A percentile compares a stretch with the other conserved stretches of the same genome.
Evolutionary conservation across 2,329 filamentous ascomycete species (phyloP).

Genomic region (Cryoendolithus antarcticus): DNA sequence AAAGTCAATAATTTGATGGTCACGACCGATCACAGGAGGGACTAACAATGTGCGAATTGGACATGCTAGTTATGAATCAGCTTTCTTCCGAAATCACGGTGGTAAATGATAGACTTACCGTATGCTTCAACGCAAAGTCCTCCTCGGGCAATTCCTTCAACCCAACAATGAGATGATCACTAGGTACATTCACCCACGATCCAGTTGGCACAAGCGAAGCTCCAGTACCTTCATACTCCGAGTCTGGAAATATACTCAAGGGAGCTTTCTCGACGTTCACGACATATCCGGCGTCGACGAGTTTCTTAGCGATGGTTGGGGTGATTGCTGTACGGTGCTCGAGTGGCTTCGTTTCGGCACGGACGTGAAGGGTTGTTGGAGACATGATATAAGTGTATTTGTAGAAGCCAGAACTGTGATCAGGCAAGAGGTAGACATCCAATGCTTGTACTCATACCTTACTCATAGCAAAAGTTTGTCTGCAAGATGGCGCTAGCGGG

Average conservation of each 20-base stretch:
- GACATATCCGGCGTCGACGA: conserved; percentile 29
- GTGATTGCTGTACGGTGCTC: conserved; percentile 27
- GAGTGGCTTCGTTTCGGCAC: conserved; percentile 26
- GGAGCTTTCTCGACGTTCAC: conserved; percentile 29
- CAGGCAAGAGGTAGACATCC: no score
- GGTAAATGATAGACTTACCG: conserved; percentile 17
- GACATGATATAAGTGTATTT: conserved; percentile 12
- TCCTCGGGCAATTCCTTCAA: conserved; percentile 39
- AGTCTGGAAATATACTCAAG: conserved; percentile 28
- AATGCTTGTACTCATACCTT: no score
- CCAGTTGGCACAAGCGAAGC: conserved; percentile 28
- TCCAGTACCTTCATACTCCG: conserved; percentile 29
- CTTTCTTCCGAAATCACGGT: not conserved
- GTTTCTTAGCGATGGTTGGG: conserved; percentile 28
- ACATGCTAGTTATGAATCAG: conserved; percentile 17
- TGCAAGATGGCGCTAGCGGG: no score
- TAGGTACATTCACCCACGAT: conserved; percentile 30
- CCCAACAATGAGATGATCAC: conserved; percentile 25
- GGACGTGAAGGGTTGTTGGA: conserved; percentile 18
- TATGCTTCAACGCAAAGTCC: conserved; percentile 57
- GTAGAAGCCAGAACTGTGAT: no score
- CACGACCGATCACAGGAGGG: no score
- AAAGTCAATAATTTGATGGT: not conserved
- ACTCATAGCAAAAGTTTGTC: no score
- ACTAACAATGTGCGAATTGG: conserved; percentile 26